Conservation (phyloP, 2,329 filamentous ascomycete species). For the Raffaelea albimanens region DNA sequence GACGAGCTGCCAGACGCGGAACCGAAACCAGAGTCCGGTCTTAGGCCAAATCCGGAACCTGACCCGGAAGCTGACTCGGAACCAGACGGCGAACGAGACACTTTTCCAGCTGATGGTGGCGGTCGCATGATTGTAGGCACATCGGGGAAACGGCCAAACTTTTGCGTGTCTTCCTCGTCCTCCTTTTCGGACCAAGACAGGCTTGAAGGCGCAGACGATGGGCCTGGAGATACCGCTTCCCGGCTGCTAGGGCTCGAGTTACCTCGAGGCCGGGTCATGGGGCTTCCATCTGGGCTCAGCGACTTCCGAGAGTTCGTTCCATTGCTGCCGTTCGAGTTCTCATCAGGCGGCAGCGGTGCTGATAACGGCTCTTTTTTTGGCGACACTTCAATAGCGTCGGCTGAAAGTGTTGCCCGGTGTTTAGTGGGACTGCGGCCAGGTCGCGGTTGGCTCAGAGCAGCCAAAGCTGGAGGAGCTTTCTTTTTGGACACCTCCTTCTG, state of each 20-base stretch:
- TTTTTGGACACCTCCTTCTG: slow-evolving; percentile 52
- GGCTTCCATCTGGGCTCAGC: slow-evolving; percentile 29
- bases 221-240: slow-evolving; percentile 48
- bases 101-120: not conserved
- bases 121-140: slow-evolving; percentile 7
- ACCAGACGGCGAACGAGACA: slow-evolving; percentile 11
- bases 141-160: slow-evolving; percentile 30
- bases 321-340: slow-evolving; percentile 26
- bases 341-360: slow-evolving; percentile 49
- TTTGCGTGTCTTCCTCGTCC: slow-evolving; percentile 30
- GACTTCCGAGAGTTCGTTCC: slow-evolving; percentile 15
- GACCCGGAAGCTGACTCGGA: slow-evolving; percentile 2
- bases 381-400: slow-evolving; percentile 43
- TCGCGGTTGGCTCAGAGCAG: slow-evolving; percentile 27
- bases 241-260: slow-evolving; percentile 40
- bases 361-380: slow-evolving; percentile 47
- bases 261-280: slow-evolving; percentile 34
- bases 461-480: slow-evolving; percentile 36
- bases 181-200: slow-evolving; percentile 49
- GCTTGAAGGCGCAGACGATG: slow-evolving; percentile 57
- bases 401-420: slow-evolving; percentile 51
- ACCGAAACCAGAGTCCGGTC: slow-evolving; percentile 19
- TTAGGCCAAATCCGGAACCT: slow-evolving; percentile 10
- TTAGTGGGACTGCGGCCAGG: slow-evolving; percentile 47
- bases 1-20: slow-evolving; percentile 14